Conservation (phyloP, 2,329 filamentous ascomycete genomes). For the Clarireedia monteithiana region DNA sequence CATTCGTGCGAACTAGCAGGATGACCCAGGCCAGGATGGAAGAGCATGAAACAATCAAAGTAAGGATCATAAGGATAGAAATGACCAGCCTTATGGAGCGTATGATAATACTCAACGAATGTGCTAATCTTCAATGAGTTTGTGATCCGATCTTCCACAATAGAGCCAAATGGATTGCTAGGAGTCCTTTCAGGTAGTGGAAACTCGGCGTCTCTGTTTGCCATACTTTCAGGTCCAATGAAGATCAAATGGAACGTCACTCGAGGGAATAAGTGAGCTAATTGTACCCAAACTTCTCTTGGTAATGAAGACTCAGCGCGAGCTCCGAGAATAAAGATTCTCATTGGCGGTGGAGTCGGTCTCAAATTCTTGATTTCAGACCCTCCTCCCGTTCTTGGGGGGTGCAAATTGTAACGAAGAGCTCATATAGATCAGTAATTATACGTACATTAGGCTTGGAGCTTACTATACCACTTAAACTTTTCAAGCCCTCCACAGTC, state of each 20-base stretch:
- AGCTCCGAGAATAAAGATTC: conserved; percentile 87
- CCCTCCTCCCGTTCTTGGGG: conserved; percentile 70
- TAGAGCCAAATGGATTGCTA: conserved; percentile 83
- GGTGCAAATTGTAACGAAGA: conserved; percentile 87
- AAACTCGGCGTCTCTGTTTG: conserved; percentile 86
- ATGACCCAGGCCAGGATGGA: conserved; percentile 93
- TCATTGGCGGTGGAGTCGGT: conserved; percentile 77
- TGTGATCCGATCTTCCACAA: conserved; percentile 85
- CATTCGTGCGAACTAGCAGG: conserved; percentile 91
- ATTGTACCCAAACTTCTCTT: conserved; percentile 86
- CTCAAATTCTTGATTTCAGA: conserved; percentile 69
- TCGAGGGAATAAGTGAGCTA: conserved; percentile 90
- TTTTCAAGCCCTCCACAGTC: conserved; percentile 85
- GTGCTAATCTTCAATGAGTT: conserved; percentile 93
- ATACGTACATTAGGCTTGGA: neutral
- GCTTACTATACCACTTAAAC: conserved; percentile 67
- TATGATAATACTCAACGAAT: conserved; percentile 97
- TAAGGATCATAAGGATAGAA: conserved; percentile 97
- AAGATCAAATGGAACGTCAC: conserved; percentile 87
- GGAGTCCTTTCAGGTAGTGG: conserved; percentile 81
- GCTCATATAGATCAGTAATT: conserved; percentile 41
- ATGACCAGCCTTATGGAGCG: conserved; percentile 79
- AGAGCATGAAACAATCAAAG: conserved; percentile 95
- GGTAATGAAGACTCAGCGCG: conserved; percentile 96
- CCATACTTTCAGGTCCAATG: conserved; percentile 93